phyloP scores from a whole-genome alignment of 1,284 basidiomycete genomes.

The Ustilago sp. region DNA sequence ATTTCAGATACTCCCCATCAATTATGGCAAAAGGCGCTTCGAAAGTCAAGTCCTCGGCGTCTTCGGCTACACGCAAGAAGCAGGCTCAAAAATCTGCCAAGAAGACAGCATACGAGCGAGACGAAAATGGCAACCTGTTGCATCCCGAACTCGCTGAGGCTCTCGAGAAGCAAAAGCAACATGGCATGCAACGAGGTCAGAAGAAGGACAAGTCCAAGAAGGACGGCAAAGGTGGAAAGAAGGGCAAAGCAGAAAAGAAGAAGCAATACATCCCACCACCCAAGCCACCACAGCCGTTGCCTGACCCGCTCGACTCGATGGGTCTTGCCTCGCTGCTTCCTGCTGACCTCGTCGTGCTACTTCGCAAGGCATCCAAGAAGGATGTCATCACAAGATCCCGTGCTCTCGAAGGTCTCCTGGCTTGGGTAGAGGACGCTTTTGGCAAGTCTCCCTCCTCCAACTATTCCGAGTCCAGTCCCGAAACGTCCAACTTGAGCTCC shows the following conservation, averaged over 20 bases:
- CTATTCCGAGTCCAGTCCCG: constrained; percentile 65
- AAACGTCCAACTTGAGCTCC: constrained; percentile 21
- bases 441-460: constrained; percentile 69
- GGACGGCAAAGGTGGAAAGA: constrained; percentile 50
- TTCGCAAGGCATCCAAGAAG: constrained; percentile 88
- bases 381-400: constrained; percentile 86
- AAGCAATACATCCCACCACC: constrained; percentile 66
- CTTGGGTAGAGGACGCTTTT: constrained; percentile 75
- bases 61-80: constrained; percentile 68
- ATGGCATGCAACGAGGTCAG: constrained; percentile 48
- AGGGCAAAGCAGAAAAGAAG: constrained; percentile 60
- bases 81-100: constrained; percentile 64
- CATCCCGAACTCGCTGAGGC: constrained; percentile 34
- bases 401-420: constrained; percentile 85
- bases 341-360: constrained; percentile 83
- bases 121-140: constrained; percentile 40
- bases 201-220: constrained; percentile 64
- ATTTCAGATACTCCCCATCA: background rate
- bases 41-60: constrained; percentile 66
- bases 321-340: constrained; percentile 75
- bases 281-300: constrained; percentile 80
- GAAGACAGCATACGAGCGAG: constrained; percentile 53
- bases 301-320: constrained; percentile 89
- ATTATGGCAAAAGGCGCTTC: constrained; percentile 48
- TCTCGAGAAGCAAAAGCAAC: constrained; percentile 36